Conservation (phyloP, 331 rosid genomes). For the Stylosanthes scabra region DNA sequence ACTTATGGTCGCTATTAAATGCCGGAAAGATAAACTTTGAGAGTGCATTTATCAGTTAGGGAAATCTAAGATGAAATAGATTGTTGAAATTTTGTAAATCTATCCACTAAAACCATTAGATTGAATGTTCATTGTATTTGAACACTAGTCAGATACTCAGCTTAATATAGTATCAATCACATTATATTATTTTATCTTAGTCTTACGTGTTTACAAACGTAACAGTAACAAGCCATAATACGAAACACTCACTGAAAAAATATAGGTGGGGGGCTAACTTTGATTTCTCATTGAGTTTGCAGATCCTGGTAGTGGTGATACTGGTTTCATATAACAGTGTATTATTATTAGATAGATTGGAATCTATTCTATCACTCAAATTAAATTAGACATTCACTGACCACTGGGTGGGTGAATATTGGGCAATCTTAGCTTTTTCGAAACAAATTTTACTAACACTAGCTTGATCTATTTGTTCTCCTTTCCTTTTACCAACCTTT, state of each 20-base stretch:
- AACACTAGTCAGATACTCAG: not conserved
- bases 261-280: too few relatives aligned
- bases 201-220: too few relatives aligned
- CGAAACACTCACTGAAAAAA: too few relatives aligned
- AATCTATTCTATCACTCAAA: constrained; percentile 43
- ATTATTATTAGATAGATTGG: constrained; percentile 33
- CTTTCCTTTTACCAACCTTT: constrained; percentile 6
- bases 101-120: constrained; percentile 30
- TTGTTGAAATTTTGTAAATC: constrained; percentile 27
- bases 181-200: too few relatives aligned
- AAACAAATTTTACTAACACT: not conserved
- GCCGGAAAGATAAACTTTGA: constrained; percentile 4
- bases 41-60: constrained; percentile 2
- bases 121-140: constrained; percentile 30
- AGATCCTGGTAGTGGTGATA: too few relatives aligned
- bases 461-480: constrained; percentile 22
- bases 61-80: constrained; percentile 13
- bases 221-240: too few relatives aligned
- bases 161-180: not conserved
- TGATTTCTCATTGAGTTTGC: too few relatives aligned
- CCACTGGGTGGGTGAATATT: constrained; percentile 38
- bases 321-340: not conserved
- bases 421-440: constrained; percentile 32
- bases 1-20: not conserved
- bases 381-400: constrained; percentile 31